phyloP scores from a whole-genome alignment of 2,329 filamentous ascomycete genomes.

The Incumbomyces lentus region DNA sequence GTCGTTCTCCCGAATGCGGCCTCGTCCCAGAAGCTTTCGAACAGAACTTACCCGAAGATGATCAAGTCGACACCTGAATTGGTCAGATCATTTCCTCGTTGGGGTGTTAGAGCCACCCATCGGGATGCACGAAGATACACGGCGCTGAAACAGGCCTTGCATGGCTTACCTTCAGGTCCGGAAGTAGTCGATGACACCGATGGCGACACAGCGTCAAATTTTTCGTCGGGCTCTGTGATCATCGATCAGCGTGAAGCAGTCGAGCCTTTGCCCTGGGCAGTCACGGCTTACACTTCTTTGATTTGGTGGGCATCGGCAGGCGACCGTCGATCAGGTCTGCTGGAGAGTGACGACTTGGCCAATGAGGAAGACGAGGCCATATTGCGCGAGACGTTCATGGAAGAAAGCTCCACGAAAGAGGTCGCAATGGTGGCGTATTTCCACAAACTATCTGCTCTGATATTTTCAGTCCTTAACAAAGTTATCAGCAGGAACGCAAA shows the following conservation, averaged over 20 bases:
- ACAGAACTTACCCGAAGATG: slow-evolving; percentile 65
- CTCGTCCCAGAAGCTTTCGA: slow-evolving; percentile 42
- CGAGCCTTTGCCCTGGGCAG: slow-evolving; percentile 50
- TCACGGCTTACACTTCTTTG: slow-evolving; percentile 51
- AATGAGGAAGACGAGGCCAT: slow-evolving; percentile 30
- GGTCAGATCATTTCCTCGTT: slow-evolving; percentile 39
- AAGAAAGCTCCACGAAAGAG: slow-evolving; percentile 25
- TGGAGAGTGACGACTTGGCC: slow-evolving; percentile 44
- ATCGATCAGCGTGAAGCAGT: slow-evolving; percentile 37
- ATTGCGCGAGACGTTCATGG: background rate
- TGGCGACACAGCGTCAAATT: slow-evolving; percentile 27
- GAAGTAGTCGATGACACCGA: slow-evolving; percentile 19
- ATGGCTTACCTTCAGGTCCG: slow-evolving; percentile 12
- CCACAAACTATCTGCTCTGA: slow-evolving; percentile 36
- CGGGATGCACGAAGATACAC: slow-evolving; percentile 75
- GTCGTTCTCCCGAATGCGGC: slow-evolving; percentile 64
- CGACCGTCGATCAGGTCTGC: slow-evolving; percentile 45
- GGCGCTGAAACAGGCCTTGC: slow-evolving; percentile 54
- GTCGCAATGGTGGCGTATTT: slow-evolving; percentile 42
- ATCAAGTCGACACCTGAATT: slow-evolving; percentile 40
- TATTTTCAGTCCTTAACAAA: slow-evolving; percentile 30
- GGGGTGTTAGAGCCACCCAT: slow-evolving; percentile 73
- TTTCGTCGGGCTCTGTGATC: slow-evolving; percentile 25
- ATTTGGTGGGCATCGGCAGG: slow-evolving; percentile 60
- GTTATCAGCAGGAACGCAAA: slow-evolving; percentile 30